phyloP scores from a whole-genome alignment of 2,329 filamentous ascomycete species.

The Aquanectria penicillioides region DNA sequence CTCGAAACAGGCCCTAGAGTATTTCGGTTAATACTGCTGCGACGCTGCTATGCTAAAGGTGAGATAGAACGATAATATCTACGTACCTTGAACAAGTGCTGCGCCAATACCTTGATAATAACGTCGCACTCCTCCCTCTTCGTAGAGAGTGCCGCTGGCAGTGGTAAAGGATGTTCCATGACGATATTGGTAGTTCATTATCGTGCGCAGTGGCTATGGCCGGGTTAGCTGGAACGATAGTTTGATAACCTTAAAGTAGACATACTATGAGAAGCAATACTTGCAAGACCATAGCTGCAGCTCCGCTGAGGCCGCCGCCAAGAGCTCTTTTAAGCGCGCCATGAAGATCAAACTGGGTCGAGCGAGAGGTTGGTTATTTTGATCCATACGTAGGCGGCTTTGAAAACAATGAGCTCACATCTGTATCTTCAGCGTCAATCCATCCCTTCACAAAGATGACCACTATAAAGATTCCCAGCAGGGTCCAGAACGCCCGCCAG shows the following conservation, averaged over 20 bases:
- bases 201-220: constrained; percentile 55
- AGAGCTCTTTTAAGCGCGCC: constrained; percentile 56
- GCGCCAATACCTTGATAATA: constrained; percentile 58
- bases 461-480: constrained; percentile 45
- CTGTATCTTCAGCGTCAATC: constrained; percentile 52
- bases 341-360: constrained; percentile 53
- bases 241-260: fast-evolving
- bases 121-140: constrained; percentile 52
- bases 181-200: constrained; percentile 63
- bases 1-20: constrained; percentile 53
- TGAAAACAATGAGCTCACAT: constrained; percentile 43
- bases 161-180: constrained; percentile 53
- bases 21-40: not conserved
- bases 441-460: constrained; percentile 56
- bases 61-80: not conserved
- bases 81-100: constrained; percentile 56
- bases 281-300: constrained; percentile 59
- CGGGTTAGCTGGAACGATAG: not conserved
- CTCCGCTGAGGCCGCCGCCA: constrained; percentile 57
- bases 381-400: not conserved
- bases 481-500: constrained; percentile 50
- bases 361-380: not conserved
- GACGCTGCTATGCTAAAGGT: not conserved
- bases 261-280: constrained; percentile 58
- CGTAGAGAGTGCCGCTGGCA: constrained; percentile 53